Base-by-base conservation (phyloP, 441 rosid species). In the Theobroma grandiflorum region DNA sequence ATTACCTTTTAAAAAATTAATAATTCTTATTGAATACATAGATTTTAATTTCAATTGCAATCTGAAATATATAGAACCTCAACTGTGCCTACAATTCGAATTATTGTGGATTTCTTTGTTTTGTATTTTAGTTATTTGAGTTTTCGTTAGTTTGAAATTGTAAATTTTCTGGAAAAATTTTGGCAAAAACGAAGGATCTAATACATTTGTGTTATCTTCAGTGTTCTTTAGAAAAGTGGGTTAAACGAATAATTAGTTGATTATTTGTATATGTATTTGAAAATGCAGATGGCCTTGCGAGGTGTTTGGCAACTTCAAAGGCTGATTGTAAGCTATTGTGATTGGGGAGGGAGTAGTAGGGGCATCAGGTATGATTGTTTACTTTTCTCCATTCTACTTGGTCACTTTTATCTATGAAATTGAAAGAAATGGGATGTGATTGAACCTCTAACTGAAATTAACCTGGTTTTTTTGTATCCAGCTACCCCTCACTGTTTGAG, bases 321-420 rank as follows among this genome's bases (percentile, higher is more conserved):
- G 88, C 87, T 96, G 76, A 81, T 93, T 3, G 98, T 94, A 31
- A 93, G 98, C 89, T 93, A 88, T 77, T 87, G 92, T 80, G 90
- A 92, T 58, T 93, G 98, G 99, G 98, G 98, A 77, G 99, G 98
- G 18, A 95, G 98, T 82, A 95, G 99, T 75, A 87, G 96, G 73
- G 98, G 98, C 68, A 92, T 95, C 83, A 91, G 95, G 98, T 95
- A 81, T 76, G 74, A 6, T 18, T 55, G 35, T 42, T 42, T 43
- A 26, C 22, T 7, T 11, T 55, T 22, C 16, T 72, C 3, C 62
- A 35, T 71, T 7, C 6, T 45, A 4, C 53, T 62, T 37, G 6
- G 35, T 8, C 3, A 38, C 26, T 12, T 8, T 67, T 65, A 37
- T 38, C 33, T 62, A 31, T 31, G 40, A 26, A 62, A 0, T 26